Percentiles rank a stretch among this genome's conserved stretches.
Evolutionary conservation across 495 filamentous ascomycete species (phyloP).

Genomic region (Xylaria telfairii): DNA sequence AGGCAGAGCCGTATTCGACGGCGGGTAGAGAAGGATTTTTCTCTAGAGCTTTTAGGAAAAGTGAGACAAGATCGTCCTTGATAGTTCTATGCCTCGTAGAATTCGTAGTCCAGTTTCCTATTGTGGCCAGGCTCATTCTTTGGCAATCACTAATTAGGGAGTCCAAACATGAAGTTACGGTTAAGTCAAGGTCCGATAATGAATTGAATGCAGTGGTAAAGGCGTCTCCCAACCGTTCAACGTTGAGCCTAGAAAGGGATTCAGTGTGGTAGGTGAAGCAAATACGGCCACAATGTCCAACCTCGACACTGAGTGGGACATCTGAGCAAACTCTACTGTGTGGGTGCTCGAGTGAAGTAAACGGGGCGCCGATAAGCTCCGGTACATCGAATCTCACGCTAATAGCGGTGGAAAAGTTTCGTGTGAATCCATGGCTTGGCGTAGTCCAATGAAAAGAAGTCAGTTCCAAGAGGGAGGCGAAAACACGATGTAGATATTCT

Average conservation of each 20-base stretch:
- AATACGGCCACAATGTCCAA: not conserved
- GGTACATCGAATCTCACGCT: not conserved
- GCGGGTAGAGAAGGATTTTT: slow-evolving; percentile 25
- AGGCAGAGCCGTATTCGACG: slow-evolving; percentile 11
- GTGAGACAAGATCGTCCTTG: slow-evolving; percentile 32
- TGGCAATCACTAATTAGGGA: not conserved
- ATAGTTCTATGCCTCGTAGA: slow-evolving; percentile 4
- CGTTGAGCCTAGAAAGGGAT: not conserved
- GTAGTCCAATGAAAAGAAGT: not conserved
- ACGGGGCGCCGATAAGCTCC: not conserved
- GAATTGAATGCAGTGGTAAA: not conserved
- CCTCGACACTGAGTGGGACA: not conserved
- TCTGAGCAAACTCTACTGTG: not conserved
- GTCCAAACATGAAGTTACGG: not conserved
- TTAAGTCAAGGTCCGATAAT: not conserved
- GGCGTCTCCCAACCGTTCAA: not conserved
- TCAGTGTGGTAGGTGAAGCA: slow-evolving; percentile 3
- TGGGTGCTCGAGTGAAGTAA: not conserved
- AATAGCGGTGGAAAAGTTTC: not conserved
- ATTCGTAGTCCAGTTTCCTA: slow-evolving; percentile 23
- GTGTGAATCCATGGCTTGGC: not conserved
- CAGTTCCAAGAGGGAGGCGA: not conserved
- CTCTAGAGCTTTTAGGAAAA: slow-evolving; percentile 28
- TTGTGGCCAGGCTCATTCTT: not conserved
- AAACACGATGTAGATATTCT: not conserved